Base-by-base conservation (phyloP, 2,329 filamentous ascomycete genomes). In the Tolypocladium album region DNA sequence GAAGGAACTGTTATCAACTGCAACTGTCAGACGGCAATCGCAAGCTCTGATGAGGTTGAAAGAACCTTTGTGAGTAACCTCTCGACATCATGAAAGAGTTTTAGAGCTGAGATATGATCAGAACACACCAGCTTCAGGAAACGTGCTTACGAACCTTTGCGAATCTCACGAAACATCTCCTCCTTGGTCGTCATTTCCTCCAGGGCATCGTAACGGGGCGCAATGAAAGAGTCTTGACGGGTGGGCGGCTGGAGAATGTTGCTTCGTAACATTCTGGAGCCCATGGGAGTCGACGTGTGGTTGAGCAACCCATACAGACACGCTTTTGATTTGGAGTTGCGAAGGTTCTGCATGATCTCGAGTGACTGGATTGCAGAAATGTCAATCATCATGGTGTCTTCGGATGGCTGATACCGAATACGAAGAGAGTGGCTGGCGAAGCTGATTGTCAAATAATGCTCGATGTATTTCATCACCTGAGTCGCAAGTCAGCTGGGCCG, bases 311-410 rank as follows among this genome's bases (percentile, higher is more conserved):
- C 92, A 63, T 92, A 93, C 0, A 99, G 77, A 64, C 88, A 93
- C 45, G 93, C 85, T 63, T 86, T 90, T 0, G 92, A 96, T 65
- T 88, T 92, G 0, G 85, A 69, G 65, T 88, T 86, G 15, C 89
- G 86, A 0, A 92, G 70, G 65, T 97, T 99, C 67, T 96, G 91
- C 34, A 97, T 88, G 7, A 99, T 80, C 71, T 99, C 94, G 3
- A 99, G 78, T 0, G 91, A 91, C 43, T 87, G 82, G 36, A 97
- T 90, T 0, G 92, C 96, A 0, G 90, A 88, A 2, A 94, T 81
- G 67, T 97, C 93, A 66, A 97, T 95, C 83, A 96, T 90, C 92
- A 97, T 96, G 0, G 91, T 90, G 31, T 93, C 89, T 69, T 96
- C 90, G 0, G 91, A 92, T 1, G 92, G 88, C 67, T 93, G 88